phyloP scores from a whole-genome alignment of 768 basidiomycete genomes.

The Auricularia cornea region DNA sequence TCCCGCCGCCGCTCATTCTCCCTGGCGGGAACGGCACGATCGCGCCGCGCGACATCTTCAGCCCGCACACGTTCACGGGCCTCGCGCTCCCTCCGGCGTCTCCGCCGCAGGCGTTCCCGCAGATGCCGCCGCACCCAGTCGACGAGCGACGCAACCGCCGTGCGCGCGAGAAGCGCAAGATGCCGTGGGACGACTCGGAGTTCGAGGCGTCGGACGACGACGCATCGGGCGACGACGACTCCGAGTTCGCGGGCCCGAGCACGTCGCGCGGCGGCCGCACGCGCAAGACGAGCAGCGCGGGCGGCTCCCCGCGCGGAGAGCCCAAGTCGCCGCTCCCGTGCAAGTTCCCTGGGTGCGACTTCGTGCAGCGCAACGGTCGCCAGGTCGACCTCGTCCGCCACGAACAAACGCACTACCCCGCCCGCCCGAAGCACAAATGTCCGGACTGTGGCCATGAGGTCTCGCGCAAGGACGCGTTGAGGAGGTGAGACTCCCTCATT shows the following conservation, averaged over 20 bases:
- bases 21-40: too few relatives aligned
- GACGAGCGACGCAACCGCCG: too few relatives aligned
- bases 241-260: background rate
- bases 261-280: background rate
- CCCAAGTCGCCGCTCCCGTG: background rate
- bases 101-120: too few relatives aligned
- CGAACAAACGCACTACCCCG: background rate
- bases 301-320: background rate
- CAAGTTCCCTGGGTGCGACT: background rate
- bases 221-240: background rate
- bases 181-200: background rate
- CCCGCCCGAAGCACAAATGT: background rate
- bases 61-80: too few relatives aligned
- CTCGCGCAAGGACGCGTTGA: background rate
- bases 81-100: too few relatives aligned
- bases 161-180: too few relatives aligned
- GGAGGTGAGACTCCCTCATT: background rate
- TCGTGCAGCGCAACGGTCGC: background rate
- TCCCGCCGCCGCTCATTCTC: too few relatives aligned
- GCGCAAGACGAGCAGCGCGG: background rate
- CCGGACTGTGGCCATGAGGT: background rate
- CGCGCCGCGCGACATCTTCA: too few relatives aligned
- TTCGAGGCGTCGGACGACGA: background rate
- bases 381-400: background rate
- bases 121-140: too few relatives aligned